A percentile compares a stretch with the other conserved stretches of the same genome.
Evolutionary conservation across 225 moss, liverwort and hornwort genomes (phyloP).

Genomic region (Physcomitrium patens): DNA sequence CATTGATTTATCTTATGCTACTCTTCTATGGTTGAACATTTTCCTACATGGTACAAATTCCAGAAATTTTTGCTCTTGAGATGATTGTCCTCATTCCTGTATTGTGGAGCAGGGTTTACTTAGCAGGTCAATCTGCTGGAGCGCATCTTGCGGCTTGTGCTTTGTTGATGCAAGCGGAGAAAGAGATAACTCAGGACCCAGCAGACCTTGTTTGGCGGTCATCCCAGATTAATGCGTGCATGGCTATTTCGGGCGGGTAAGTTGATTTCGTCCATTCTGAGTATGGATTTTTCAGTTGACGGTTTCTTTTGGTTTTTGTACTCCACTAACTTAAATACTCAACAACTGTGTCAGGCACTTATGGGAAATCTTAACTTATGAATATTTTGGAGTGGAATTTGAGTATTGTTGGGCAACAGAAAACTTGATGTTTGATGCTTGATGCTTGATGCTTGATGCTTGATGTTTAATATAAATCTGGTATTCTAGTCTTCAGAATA

Average conservation of each 20-base stretch:
- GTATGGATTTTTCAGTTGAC: background rate
- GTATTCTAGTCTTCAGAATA: background rate
- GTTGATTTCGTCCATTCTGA: background rate
- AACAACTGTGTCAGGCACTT: background rate
- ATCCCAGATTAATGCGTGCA: conserved; percentile 48
- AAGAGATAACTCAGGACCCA: conserved; percentile 51
- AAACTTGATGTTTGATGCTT: background rate
- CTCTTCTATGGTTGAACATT: conserved; percentile 20
- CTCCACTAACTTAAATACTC: background rate
- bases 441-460: background rate
- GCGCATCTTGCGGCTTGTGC: conserved; percentile 73
- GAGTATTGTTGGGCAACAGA: no score
- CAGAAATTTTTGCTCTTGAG: conserved; percentile 9
- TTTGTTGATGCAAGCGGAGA: conserved; percentile 67
- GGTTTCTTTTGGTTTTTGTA: background rate
- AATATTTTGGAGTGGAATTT: no score
- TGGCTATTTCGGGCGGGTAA: conserved; percentile 78
- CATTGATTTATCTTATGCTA: conserved; percentile 2
- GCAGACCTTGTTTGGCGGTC: conserved; percentile 49
- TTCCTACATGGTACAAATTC: background rate
- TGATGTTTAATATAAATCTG: background rate
- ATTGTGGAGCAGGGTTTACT: conserved; percentile 41
- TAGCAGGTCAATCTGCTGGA: conserved; percentile 78
- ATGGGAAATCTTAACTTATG: background rate
- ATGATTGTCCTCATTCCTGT: conserved; percentile 7